These are phyloP conservation scores for Beauveria asiatica DNA, from an alignment of 2,329 filamentous ascomycete species.

Conservation along the genomic window DNA sequence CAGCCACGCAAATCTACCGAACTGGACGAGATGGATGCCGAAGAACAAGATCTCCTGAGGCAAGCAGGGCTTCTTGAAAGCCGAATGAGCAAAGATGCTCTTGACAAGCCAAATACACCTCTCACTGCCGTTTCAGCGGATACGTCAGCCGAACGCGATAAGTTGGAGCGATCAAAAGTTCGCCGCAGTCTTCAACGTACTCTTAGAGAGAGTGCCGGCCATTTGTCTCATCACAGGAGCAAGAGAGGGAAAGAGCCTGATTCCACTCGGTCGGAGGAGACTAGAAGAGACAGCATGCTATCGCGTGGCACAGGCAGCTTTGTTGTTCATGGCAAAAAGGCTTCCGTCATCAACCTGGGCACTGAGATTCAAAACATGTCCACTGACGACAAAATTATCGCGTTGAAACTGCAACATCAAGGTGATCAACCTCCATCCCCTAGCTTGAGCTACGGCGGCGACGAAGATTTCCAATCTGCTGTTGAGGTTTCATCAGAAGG, in stretches of 20 bases:
- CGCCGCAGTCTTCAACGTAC: constrained; percentile 85
- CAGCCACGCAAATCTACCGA: constrained; percentile 16
- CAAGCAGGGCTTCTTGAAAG: constrained; percentile 56
- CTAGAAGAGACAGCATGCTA: constrained; percentile 55
- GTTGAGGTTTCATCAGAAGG: constrained; percentile 35
- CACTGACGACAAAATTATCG: constrained; percentile 61
- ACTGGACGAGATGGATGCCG: constrained; percentile 50
- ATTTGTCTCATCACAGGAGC: constrained; percentile 59
- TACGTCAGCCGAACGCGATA: constrained; percentile 35
- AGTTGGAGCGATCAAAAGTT: constrained; percentile 56
- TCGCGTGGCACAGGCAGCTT: constrained; percentile 79
- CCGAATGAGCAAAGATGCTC: constrained; percentile 20
- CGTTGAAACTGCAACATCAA: constrained; percentile 45
- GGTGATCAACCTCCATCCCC: constrained; percentile 32
- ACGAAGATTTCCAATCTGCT: constrained; percentile 47
- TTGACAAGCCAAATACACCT: constrained; percentile 27
- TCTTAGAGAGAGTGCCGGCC: constrained; percentile 68
- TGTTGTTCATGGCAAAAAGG: constrained; percentile 95
- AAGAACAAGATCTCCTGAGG: constrained; percentile 58
- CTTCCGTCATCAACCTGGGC: constrained; percentile 92
- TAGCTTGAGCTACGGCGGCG: constrained; percentile 24
- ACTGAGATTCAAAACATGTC: constrained; percentile 77
- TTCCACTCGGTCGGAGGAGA: constrained; percentile 26
- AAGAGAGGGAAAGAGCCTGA: constrained; percentile 61
- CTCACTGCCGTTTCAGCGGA: constrained; percentile 25